Evolutionary conservation across 495 filamentous ascomycete genomes (phyloP), one percentile per base, ranked within the genome.

Genomic region (Trichocladium antarcticum): DNA sequence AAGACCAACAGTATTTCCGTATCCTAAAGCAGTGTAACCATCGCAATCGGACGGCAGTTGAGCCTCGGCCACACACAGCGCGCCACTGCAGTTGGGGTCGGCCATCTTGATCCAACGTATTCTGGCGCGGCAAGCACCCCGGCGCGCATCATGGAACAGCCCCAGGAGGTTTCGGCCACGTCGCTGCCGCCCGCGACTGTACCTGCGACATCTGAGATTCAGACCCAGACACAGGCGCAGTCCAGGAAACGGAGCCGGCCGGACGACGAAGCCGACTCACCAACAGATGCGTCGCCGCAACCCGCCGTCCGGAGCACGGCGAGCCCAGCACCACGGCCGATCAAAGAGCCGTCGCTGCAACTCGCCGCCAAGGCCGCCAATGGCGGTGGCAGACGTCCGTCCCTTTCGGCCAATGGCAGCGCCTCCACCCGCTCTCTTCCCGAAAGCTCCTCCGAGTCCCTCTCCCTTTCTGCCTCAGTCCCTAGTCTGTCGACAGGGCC

Each of bases 131-230:
- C 24, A 50, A 24, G 20, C 6, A 34, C 16, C 20, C 6, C 19
- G 3, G 28, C 1, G 37, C 37, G 19, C 38, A 36, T 36, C 46
- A 58, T 58, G 55, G 55, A 55, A 27, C 45, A 11, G 27, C 5
- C 22, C 19, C 43, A 39, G 43, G 36, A 17, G 31, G 47, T 37
- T 20, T 44, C 51, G 35, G 29, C 52, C 10, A 21, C n/a, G n/a
- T n/a, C n/a, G n/a, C n/a, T n/a, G n/a, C n/a, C n/a, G n/a, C n/a
- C n/a, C n/a, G n/a, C n/a, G n/a, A n/a, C n/a, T n/a, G n/a, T n/a
- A n/a, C n/a, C 51, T 11, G 46, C 41, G 24, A 21, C 43, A 17
- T 24, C 42, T 24, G 22, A 28, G 11, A 6, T 22, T 14, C 27
- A 47, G 22, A n/a, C 22, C 6, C 28, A 28, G 11, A 6, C 31